Evolutionary conservation across 176 grass and related monocot genomes (phyloP).

Genomic region (Hyparrhenia diplandra): DNA sequence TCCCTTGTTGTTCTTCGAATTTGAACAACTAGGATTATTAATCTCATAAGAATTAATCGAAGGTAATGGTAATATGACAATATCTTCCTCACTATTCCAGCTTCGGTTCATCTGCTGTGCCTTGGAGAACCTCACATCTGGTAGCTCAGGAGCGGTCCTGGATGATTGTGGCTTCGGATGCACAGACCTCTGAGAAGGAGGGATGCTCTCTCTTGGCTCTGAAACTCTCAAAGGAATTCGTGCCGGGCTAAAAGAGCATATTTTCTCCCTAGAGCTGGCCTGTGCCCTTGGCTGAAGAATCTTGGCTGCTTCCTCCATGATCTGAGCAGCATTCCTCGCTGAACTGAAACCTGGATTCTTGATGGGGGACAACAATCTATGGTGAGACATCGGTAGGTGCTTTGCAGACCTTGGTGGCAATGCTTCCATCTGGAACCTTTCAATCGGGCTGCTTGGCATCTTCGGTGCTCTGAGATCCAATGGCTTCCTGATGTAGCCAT

Average conservation of each 20-base stretch:
- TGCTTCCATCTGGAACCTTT: constrained; percentile 76
- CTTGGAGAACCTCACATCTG: constrained; percentile 33
- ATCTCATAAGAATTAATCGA: constrained; percentile 60
- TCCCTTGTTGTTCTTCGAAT: constrained; percentile 63
- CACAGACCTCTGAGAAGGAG: constrained; percentile 32
- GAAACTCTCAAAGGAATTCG: constrained; percentile 45
- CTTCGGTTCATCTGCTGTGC: constrained; percentile 39
- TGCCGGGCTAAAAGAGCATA: constrained; percentile 51
- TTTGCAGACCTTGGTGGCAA: constrained; percentile 58
- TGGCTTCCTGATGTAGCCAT: constrained; percentile 57
- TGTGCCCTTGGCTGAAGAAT: constrained; percentile 72
- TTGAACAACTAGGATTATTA: constrained; percentile 41
- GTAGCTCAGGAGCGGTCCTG: constrained; percentile 26
- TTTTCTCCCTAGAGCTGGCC: constrained; percentile 51
- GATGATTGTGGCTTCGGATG: constrained; percentile 47
- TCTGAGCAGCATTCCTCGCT: constrained; percentile 60
- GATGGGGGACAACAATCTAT: constrained; percentile 66
- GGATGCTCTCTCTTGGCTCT: constrained; percentile 34
- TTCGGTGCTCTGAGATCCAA: constrained; percentile 64
- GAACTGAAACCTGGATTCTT: constrained; percentile 71
- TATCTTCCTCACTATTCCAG: constrained; percentile 62
- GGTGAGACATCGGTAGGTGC: constrained; percentile 35
- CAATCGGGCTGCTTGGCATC: constrained; percentile 77
- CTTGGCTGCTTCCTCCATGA: constrained; percentile 85
- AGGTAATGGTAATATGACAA: constrained; percentile 53